phyloP scores from a whole-genome alignment of 768 basidiomycete genomes.

The Lepiota subincarnata region DNA sequence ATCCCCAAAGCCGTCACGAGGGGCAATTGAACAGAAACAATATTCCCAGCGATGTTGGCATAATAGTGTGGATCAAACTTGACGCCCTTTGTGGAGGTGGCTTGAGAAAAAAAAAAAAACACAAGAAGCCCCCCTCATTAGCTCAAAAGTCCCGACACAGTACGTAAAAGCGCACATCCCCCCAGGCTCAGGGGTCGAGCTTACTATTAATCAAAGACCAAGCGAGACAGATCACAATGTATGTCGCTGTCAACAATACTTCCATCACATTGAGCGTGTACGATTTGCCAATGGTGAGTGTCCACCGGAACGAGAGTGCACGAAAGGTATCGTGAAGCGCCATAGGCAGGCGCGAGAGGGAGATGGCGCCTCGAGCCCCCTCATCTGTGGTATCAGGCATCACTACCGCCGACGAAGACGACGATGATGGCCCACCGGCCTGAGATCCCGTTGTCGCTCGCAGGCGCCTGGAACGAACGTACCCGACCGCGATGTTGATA shows the following conservation, averaged over 20 bases:
- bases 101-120: too few relatives aligned
- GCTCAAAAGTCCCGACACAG: too few relatives aligned
- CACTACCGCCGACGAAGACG: too few relatives aligned
- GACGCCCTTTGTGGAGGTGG: slow-evolving; percentile 28
- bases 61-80: slow-evolving; percentile 33
- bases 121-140: not conserved
- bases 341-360: slow-evolving; percentile 24
- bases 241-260: slow-evolving; percentile 30
- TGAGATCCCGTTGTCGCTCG: too few relatives aligned
- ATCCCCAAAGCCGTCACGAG: slow-evolving; percentile 55
- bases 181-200: not conserved
- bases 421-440: too few relatives aligned
- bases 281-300: slow-evolving; percentile 29
- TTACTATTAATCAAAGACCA: slow-evolving; percentile 38
- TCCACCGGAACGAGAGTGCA: slow-evolving; percentile 32
- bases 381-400: slow-evolving; percentile 5
- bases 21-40: slow-evolving; percentile 48
- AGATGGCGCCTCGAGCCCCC: slow-evolving; percentile 1
- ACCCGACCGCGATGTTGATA: slow-evolving; percentile 19
- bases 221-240: slow-evolving; percentile 32
- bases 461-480: not conserved
- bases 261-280: slow-evolving; percentile 40
- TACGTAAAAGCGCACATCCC: too few relatives aligned
- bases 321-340: slow-evolving; percentile 31
- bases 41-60: slow-evolving; percentile 37